Base-by-base conservation (phyloP, 176 grass and related monocot species). In the Paspalum vaginatum region DNA sequence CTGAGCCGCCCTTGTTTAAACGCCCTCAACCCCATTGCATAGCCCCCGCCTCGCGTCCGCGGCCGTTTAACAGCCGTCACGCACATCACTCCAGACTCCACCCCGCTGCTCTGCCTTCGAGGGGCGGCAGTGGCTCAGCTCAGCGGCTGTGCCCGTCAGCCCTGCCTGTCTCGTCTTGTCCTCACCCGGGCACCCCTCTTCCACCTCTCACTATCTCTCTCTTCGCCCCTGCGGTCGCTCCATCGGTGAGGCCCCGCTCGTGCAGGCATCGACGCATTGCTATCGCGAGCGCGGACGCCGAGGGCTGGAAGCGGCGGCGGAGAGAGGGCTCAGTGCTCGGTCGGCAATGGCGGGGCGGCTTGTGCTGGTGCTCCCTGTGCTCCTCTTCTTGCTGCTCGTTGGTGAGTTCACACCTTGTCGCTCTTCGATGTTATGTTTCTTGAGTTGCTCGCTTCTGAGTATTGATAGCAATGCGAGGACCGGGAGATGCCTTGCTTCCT, bases 21-120 rank as follows among this genome's bases (percentile, higher is more conserved):
- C 46, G 4, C 74, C 0, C 64, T 62, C 0, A 83, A 80, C 75
- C 37, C 24, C 13, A 72, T 91, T 94, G 71, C 18, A 80, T 82
- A 94, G 22, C 37, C 11, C 59, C 12, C 43, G 22, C 81, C 74
- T 88, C 62, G 87, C 88, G 80, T 84, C 91, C 81, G 78, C 78
- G 5, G 77, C 80, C 24, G 21, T 27, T n/a, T n/a, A 78, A 32
- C 72, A 65, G 15, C 68, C 53, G 64, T 57, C 61, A 58, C 79
- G 56, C 75, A 14, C 84, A 69, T 74, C 78, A 44, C 55, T 74
- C 71, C 81, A 60, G 54, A 17, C 20, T 2, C 56, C 21, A 43
- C 46, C 49, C 72, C 74, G n/a, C n/a, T 52, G 46, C 63, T 22
- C 76, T 61, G 65, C 10, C 55, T 63, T n/a, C n/a, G n/a, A n/a